Evolutionary conservation across 2,329 filamentous ascomycete genomes (phyloP).

Genomic region (Atkinsonella texensis): DNA sequence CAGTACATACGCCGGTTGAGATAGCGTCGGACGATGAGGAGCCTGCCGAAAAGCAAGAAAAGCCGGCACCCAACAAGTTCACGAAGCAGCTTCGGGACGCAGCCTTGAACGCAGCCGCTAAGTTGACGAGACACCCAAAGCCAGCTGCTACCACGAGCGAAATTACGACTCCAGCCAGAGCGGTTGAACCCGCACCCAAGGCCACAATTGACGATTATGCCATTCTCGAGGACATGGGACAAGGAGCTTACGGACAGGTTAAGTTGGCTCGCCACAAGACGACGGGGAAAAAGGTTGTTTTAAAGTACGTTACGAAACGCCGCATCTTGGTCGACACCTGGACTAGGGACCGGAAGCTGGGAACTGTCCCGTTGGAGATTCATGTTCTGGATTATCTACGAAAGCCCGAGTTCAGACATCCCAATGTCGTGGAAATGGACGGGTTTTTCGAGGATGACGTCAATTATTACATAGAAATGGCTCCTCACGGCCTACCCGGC

Average conservation of each 20-base stretch:
- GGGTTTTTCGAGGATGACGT: conserved; percentile 67
- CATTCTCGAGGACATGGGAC: conserved; percentile 95
- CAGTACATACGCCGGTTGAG: conserved; percentile 43
- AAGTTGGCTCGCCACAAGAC: conserved; percentile 85
- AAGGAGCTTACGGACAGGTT: conserved; percentile 94
- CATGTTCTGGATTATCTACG: conserved; percentile 91
- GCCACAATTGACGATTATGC: conserved; percentile 83
- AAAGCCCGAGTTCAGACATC: conserved; percentile 53
- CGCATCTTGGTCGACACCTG: conserved; percentile 96
- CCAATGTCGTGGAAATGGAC: conserved; percentile 62
- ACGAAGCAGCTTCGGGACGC: conserved; percentile 46
- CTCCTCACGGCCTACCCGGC: conserved; percentile 83
- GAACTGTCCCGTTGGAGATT: conserved; percentile 92
- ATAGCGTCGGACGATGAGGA: conserved; percentile 41
- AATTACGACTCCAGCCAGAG: conserved; percentile 23
- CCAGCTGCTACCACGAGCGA: conserved; percentile 19
- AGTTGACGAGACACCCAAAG: conserved; percentile 32
- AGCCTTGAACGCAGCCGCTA: conserved; percentile 42
- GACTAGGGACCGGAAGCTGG: conserved; percentile 85
- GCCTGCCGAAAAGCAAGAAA: conserved; percentile 24
- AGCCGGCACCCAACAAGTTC: conserved; percentile 34
- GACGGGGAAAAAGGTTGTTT: conserved; percentile 70
- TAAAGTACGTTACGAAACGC: conserved; percentile 96
- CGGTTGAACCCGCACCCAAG: conserved; percentile 39
- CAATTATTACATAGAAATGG: conserved; percentile 99